phyloP scores from a whole-genome alignment of 1,284 basidiomycete species.

The Ceratobasidium sp. region DNA sequence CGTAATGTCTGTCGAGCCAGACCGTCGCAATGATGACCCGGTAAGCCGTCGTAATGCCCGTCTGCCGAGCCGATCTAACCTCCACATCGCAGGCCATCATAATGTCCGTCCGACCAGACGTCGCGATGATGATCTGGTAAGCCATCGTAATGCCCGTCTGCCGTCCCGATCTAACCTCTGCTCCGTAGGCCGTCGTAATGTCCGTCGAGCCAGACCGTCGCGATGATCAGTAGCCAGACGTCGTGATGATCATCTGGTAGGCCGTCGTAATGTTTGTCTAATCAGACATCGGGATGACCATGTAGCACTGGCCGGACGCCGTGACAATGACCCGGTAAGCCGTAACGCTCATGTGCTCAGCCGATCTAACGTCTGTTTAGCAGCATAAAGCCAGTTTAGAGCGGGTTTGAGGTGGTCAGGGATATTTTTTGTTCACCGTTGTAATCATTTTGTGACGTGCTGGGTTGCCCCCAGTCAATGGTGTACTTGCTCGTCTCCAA shows the following conservation, averaged over 20 bases:
- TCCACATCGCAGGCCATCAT: background rate
- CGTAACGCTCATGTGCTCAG: background rate
- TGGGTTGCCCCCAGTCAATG: no score
- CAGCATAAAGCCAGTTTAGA: no score
- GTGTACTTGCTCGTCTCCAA: background rate
- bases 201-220: background rate
- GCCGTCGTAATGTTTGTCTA: constrained; percentile 4
- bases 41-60: constrained; percentile 2
- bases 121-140: no score
- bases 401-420: no score
- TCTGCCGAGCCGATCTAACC: background rate
- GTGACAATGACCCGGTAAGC: background rate
- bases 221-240: no score
- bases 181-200: background rate
- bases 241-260: background rate
- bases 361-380: background rate
- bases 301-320: background rate
- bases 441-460: no score
- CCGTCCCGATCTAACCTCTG: background rate
- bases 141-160: background rate
- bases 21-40: background rate
- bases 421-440: no score
- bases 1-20: background rate
- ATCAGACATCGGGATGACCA: background rate
- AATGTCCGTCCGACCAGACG: no score